Evolutionary conservation across 2,329 filamentous ascomycete genomes (phyloP).

Genomic region (Claviceps sp.): DNA sequence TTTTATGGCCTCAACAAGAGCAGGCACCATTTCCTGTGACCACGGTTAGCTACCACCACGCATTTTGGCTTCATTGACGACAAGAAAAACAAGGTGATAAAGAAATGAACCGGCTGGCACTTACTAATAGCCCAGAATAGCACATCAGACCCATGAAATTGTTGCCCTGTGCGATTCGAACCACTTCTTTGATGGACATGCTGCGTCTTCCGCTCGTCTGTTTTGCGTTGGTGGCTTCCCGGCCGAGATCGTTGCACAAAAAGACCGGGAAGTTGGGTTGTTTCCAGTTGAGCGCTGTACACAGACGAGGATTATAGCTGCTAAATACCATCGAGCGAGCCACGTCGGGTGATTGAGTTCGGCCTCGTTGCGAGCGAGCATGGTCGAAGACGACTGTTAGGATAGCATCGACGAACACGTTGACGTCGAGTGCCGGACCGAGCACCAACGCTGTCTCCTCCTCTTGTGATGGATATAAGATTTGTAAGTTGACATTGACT

Average conservation of each 20-base stretch:
- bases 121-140: slow-evolving; percentile 70
- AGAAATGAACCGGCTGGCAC: slow-evolving; percentile 18
- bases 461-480: slow-evolving; percentile 66
- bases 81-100: background rate
- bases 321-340: slow-evolving; percentile 87
- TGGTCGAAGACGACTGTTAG: slow-evolving; percentile 84
- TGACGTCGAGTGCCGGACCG: slow-evolving; percentile 68
- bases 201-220: slow-evolving; percentile 55
- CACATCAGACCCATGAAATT: slow-evolving; percentile 98
- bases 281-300: slow-evolving; percentile 96
- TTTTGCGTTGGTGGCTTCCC: slow-evolving; percentile 33
- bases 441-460: slow-evolving; percentile 61
- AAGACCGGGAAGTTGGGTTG: slow-evolving; percentile 97
- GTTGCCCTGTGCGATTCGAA: slow-evolving; percentile 84
- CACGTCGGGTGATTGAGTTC: slow-evolving; percentile 51
- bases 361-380: slow-evolving; percentile 53
- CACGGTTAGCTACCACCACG: background rate
- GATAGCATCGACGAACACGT: slow-evolving; percentile 72
- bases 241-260: slow-evolving; percentile 82
- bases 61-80: background rate
- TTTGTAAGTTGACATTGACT: slow-evolving; percentile 83
- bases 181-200: slow-evolving; percentile 86
- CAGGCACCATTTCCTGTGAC: slow-evolving; percentile 74
- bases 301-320: slow-evolving; percentile 80
- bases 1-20: slow-evolving; percentile 86